Conservation (phyloP, 805 yeast genomes). For the Tetrapisispora pingtungensis region DNA sequence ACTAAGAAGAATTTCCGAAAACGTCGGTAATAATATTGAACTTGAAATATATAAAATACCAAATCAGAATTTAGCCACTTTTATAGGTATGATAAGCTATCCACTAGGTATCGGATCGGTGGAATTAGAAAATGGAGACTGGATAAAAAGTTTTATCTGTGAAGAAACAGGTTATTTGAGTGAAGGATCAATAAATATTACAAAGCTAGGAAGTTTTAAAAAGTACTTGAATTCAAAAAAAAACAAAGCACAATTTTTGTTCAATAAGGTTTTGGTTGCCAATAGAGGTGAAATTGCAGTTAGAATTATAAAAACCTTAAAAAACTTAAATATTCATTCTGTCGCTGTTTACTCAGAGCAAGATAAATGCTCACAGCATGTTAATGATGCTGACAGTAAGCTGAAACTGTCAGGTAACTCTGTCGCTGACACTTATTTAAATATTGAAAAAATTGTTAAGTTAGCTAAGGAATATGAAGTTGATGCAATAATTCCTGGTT, state of each 20-base stretch:
- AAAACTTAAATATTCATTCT: conserved; percentile 64
- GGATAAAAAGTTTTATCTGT: conserved; percentile 90
- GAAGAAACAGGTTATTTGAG: conserved; percentile 78
- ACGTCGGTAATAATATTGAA: conserved; percentile 49
- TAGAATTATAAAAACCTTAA: conserved; percentile 79
- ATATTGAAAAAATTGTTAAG: conserved; percentile 70
- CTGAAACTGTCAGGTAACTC: conserved; percentile 69
- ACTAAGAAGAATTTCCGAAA: conserved; percentile 49
- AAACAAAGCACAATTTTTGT: conserved; percentile 22
- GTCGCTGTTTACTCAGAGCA: conserved; percentile 88
- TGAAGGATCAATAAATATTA: conserved; percentile 67
- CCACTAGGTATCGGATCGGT: conserved; percentile 94
- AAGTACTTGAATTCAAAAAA: conserved; percentile 33
- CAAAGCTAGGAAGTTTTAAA: conserved; percentile 86
- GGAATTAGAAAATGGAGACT: conserved; percentile 67
- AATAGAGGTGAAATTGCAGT: conserved; percentile 98
- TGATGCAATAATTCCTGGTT: conserved; percentile 96
- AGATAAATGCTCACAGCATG: conserved; percentile 84
- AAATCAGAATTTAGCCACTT: conserved; percentile 63
- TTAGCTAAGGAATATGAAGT: conserved; percentile 81
- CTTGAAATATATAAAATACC: conserved; percentile 84
- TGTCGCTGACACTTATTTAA: conserved; percentile 85
- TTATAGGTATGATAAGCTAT: conserved; percentile 81
- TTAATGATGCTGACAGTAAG: conserved; percentile 69
- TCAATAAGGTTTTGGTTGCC: conserved; percentile 81